Percentiles rank a stretch among this genome's conserved stretches.
These are phyloP conservation scores for Linum lewisii DNA, from an alignment of 345 rosid species.

Conservation along the genomic window DNA sequence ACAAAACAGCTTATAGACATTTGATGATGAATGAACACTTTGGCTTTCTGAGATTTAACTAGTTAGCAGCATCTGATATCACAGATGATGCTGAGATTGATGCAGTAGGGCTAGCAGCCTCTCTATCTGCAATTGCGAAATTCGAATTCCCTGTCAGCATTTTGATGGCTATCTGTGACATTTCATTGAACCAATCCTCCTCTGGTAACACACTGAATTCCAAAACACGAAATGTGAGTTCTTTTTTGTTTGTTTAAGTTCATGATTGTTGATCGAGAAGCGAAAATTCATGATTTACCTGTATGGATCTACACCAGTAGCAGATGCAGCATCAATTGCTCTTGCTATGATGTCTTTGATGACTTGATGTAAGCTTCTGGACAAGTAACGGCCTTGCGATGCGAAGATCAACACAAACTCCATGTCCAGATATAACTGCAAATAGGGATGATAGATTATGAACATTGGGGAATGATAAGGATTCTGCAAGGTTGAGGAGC, in stretches of 20 bases:
- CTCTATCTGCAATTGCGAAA: conserved; percentile 41
- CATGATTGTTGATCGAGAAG: too few species aligned
- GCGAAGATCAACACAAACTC: conserved; percentile 81
- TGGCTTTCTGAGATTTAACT: too few species aligned
- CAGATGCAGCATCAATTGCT: conserved; percentile 72
- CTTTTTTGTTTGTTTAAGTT: too few species aligned
- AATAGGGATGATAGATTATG: not conserved
- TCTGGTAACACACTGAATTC: conserved; percentile 56
- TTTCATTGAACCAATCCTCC: conserved; percentile 94
- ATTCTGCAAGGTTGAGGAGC: not conserved
- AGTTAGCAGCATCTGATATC: conserved; percentile 14
- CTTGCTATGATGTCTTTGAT: conserved; percentile 74
- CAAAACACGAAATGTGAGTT: too few species aligned
- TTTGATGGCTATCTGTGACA: conserved; percentile 77
- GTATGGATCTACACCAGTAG: conserved; percentile 63
- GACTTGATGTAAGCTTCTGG: conserved; percentile 73
- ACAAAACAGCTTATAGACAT: too few species aligned
- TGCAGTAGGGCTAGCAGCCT: conserved; percentile 48
- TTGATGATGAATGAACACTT: too few species aligned
- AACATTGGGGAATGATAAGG: not conserved
- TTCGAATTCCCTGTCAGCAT: conserved; percentile 56
- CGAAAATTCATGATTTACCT: conserved; percentile 37
- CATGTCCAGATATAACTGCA: conserved; percentile 88
- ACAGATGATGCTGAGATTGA: conserved; percentile 23
- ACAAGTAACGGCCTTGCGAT: conserved; percentile 83